phyloP scores from a whole-genome alignment of 495 filamentous ascomycete genomes.

The Clohesyomyces aquaticus region DNA sequence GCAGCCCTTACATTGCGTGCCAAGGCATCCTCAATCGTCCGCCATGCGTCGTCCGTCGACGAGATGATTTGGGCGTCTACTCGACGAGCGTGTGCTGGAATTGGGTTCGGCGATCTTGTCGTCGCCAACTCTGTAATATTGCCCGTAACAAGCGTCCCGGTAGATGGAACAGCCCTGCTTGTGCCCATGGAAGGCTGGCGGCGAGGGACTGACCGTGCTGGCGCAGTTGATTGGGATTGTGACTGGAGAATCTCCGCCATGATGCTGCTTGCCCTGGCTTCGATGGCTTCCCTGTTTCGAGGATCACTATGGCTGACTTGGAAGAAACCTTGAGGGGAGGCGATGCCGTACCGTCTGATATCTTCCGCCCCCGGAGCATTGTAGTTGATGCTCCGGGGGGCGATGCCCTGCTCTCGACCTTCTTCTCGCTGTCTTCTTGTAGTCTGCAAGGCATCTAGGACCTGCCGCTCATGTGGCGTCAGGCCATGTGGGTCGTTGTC shows the following conservation, averaged over 20 bases:
- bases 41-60: conserved; percentile 49
- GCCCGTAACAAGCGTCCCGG: not conserved
- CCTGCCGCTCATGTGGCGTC: conserved; percentile 60
- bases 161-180: conserved; percentile 1
- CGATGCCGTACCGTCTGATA: conserved; percentile 35
- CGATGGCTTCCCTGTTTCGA: conserved; percentile 9
- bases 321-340: conserved; percentile 23
- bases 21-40: conserved; percentile 52
- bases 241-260: not conserved
- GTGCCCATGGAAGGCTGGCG: conserved; percentile 40
- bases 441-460: conserved; percentile 61
- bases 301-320: conserved; percentile 20
- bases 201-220: conserved; percentile 27
- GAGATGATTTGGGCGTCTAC: conserved; percentile 33
- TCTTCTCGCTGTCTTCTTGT: conserved; percentile 44
- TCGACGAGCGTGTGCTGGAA: conserved; percentile 37
- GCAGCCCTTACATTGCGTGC: conserved; percentile 44
- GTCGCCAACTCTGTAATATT: conserved; percentile 33
- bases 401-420: conserved; percentile 29
- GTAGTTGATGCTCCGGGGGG: conserved; percentile 51
- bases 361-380: conserved; percentile 43
- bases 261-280: conserved; percentile 13
- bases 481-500: conserved; percentile 56
- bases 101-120: conserved; percentile 34
- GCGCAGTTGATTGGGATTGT: conserved; percentile 8